These are phyloP conservation scores for Emericellopsis atlantica DNA, from an alignment of 2,329 filamentous ascomycete genomes.

Conservation along the genomic window DNA sequence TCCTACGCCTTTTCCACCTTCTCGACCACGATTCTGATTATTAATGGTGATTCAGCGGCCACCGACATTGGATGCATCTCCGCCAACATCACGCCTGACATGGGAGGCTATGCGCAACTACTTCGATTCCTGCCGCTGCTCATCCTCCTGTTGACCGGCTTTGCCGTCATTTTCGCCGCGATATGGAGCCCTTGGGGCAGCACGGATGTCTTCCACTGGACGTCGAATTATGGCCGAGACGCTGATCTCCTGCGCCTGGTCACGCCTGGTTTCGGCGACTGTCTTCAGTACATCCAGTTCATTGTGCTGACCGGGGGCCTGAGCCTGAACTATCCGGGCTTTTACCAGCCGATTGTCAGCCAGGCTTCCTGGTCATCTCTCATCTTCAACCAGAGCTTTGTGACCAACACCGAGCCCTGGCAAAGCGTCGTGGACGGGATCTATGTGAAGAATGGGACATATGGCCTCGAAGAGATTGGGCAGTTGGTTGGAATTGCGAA, in stretches of 20 bases:
- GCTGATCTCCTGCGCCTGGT: constrained; percentile 83
- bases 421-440: constrained; percentile 68
- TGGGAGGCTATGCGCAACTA: constrained; percentile 58
- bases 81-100: constrained; percentile 69
- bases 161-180: constrained; percentile 72
- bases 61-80: constrained; percentile 69
- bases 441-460: constrained; percentile 67
- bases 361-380: constrained; percentile 79
- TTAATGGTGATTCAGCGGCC: constrained; percentile 55
- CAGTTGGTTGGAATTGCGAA: constrained; percentile 73
- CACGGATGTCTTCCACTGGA: constrained; percentile 83
- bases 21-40: constrained; percentile 57
- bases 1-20: constrained; percentile 80
- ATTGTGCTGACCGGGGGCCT: constrained; percentile 77
- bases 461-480: constrained; percentile 67
- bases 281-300: constrained; percentile 94
- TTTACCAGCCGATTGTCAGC: constrained; percentile 83
- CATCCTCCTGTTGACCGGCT: constrained; percentile 65
- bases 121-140: constrained; percentile 66
- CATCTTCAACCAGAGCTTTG: constrained; percentile 87
- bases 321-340: constrained; percentile 82
- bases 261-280: constrained; percentile 93
- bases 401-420: constrained; percentile 53
- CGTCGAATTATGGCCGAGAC: constrained; percentile 94
- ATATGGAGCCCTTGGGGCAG: constrained; percentile 93